Percentiles rank a stretch among this genome's conserved stretches.
These are phyloP conservation scores for Stagonosporopsis cucurbitacearum DNA, from an alignment of 2,329 filamentous ascomycete genomes.

Conservation along the genomic window DNA sequence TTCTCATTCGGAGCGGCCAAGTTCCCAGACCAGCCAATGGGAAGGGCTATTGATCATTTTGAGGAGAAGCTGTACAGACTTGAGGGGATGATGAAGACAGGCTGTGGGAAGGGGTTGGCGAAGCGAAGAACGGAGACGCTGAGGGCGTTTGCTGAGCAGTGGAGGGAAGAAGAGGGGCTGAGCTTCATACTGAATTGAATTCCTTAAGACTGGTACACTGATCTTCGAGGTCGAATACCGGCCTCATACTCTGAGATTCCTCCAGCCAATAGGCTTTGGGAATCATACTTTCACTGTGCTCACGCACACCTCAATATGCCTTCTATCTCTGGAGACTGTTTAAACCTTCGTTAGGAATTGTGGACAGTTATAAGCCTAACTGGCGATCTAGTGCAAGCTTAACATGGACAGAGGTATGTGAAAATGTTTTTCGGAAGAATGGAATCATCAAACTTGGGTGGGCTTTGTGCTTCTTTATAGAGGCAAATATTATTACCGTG, in stretches of 20 bases:
- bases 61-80: constrained; percentile 45
- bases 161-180: constrained; percentile 22
- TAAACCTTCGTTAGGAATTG: no score
- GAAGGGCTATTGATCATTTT: constrained; percentile 44
- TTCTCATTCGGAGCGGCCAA: constrained; percentile 74
- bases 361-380: no score
- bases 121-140: constrained; percentile 21
- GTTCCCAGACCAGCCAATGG: constrained; percentile 33
- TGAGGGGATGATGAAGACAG: constrained; percentile 47
- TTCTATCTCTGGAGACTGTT: neutral
- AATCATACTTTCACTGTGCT: neutral
- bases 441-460: no score
- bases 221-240: neutral
- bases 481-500: no score
- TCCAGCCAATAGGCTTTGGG: neutral
- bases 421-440: no score
- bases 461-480: no score
- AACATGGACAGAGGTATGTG: no score
- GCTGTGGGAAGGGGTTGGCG: constrained; percentile 31
- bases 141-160: constrained; percentile 26
- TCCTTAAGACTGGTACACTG: neutral
- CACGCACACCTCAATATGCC: neutral
- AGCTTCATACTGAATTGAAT: constrained; percentile 23
- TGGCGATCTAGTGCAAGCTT: no score
- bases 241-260: neutral